phyloP scores from a whole-genome alignment of 2,329 filamentous ascomycete genomes.

The Cordyceps sp. region DNA sequence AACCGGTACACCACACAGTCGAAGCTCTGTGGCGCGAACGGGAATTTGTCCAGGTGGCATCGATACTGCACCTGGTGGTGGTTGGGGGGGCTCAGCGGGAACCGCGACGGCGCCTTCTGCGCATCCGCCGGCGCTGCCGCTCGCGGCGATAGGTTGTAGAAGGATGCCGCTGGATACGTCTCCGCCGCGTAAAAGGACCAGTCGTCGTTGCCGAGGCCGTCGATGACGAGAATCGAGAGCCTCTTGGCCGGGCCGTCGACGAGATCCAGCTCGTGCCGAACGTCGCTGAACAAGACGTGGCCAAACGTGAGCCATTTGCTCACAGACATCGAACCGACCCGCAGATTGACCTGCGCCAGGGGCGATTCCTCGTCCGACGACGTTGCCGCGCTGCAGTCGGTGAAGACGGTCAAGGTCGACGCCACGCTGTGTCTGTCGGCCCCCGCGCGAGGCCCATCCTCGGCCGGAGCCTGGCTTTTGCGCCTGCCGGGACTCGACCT shows the following conservation, averaged over 20 bases:
- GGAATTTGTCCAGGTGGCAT: slow-evolving; percentile 48
- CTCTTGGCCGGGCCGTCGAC: slow-evolving; percentile 20
- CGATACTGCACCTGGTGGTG: slow-evolving; percentile 59
- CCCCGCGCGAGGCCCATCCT: not conserved
- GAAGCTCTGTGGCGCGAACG: slow-evolving; percentile 62
- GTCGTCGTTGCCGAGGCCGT: slow-evolving; percentile 73
- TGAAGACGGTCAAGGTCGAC: slow-evolving; percentile 19
- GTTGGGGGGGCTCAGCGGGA: slow-evolving; percentile 46
- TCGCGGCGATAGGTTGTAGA: slow-evolving; percentile 58
- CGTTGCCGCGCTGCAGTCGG: slow-evolving; percentile 27
- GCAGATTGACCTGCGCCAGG: slow-evolving; percentile 55
- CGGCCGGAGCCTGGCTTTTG: not conserved
- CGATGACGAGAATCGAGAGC: slow-evolving; percentile 57
- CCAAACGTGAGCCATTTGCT: slow-evolving; percentile 82
- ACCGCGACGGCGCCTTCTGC: slow-evolving; percentile 22
- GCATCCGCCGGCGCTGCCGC: slow-evolving; percentile 30
- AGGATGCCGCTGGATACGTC: slow-evolving; percentile 56
- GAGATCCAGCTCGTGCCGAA: slow-evolving; percentile 50
- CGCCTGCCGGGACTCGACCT: slow-evolving; percentile 5
- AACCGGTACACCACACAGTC: slow-evolving; percentile 64
- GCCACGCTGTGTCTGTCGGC: slow-evolving; percentile 16
- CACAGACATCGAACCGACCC: slow-evolving; percentile 67
- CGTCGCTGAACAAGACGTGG: slow-evolving; percentile 67
- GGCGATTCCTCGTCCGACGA: slow-evolving; percentile 43
- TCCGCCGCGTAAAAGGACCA: slow-evolving; percentile 79